Conservation (phyloP, 176 grass and related monocot genomes). For the Alopecurus myosuroides region DNA sequence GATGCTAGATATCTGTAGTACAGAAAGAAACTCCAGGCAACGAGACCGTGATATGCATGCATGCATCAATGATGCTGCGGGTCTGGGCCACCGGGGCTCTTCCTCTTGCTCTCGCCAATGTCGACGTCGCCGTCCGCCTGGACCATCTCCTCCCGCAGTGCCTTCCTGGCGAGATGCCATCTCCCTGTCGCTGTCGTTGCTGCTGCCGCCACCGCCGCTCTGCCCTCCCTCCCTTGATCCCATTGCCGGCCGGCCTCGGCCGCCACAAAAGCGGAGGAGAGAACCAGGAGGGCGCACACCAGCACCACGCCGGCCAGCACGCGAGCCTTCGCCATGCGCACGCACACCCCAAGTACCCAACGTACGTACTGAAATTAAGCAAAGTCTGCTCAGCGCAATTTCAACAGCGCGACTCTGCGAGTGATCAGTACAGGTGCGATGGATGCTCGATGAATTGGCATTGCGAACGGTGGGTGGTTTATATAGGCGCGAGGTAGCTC, state of each 20-base stretch:
- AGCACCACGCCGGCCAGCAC: background rate
- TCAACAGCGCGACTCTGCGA: background rate
- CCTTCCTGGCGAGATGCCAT: background rate
- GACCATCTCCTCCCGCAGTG: background rate
- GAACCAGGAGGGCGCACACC: constrained; percentile 13
- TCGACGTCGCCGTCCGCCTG: background rate
- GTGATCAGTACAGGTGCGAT: background rate
- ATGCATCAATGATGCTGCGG: constrained; percentile 49
- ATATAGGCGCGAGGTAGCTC: constrained; percentile 13
- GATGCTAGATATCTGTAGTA: background rate
- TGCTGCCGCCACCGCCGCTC: background rate
- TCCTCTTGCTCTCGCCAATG: constrained; percentile 38
- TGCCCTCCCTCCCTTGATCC: background rate
- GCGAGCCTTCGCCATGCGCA: constrained; percentile 12
- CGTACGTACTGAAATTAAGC: no score
- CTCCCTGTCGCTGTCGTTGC: no score
- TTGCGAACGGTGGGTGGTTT: background rate
- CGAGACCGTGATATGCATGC: background rate
- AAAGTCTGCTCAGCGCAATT: no score
- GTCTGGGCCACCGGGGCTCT: constrained; percentile 52
- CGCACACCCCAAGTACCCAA: no score
- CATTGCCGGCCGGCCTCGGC: background rate
- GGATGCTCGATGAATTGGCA: background rate
- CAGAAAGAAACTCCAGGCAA: background rate
- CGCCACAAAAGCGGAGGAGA: background rate